A percentile compares a stretch with the other conserved stretches of the same genome.
These are phyloP conservation scores for Termitomyces heimii DNA, from an alignment of 768 basidiomycete genomes.

Conservation along the genomic window DNA sequence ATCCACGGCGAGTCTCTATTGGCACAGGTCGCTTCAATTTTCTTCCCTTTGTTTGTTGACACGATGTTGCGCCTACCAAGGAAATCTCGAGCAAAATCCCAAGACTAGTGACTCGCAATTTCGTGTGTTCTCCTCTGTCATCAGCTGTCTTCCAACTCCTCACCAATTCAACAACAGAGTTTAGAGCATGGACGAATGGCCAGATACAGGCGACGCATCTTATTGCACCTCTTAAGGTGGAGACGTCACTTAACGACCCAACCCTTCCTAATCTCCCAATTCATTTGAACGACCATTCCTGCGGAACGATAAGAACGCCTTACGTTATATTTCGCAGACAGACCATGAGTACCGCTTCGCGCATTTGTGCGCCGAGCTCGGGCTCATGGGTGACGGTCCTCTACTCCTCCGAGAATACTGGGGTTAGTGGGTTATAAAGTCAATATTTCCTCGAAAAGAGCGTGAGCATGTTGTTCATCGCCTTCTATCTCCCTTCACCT, in stretches of 20 bases:
- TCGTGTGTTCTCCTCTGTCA: neutral
- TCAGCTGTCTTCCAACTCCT: neutral
- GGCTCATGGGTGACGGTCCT: constrained; percentile 44
- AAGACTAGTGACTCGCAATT: neutral
- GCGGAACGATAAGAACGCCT: constrained; percentile 31
- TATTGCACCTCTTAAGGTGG: constrained; percentile 30
- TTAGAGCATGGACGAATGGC: constrained; percentile 26
- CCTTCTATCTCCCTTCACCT: neutral
- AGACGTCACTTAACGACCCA: constrained; percentile 27
- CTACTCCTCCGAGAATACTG: constrained; percentile 34
- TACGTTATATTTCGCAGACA: constrained; percentile 36
- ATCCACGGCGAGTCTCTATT: too few species aligned
- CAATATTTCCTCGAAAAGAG: constrained; percentile 32
- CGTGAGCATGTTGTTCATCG: constrained; percentile 12
- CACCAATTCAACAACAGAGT: constrained; percentile 7
- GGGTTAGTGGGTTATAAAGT: constrained; percentile 29
- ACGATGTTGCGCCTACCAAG: too few species aligned
- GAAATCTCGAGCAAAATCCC: too few species aligned
- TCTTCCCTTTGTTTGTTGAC: too few species aligned
- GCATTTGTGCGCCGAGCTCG: constrained; percentile 37
- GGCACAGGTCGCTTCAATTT: too few species aligned
- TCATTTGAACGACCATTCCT: constrained; percentile 25
- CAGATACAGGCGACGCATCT: constrained; percentile 29
- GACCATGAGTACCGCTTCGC: constrained; percentile 31
- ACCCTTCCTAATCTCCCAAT: constrained; percentile 25